Base-by-base conservation (phyloP, 371 early-diverging fungal species). In the Mucor indicus region DNA sequence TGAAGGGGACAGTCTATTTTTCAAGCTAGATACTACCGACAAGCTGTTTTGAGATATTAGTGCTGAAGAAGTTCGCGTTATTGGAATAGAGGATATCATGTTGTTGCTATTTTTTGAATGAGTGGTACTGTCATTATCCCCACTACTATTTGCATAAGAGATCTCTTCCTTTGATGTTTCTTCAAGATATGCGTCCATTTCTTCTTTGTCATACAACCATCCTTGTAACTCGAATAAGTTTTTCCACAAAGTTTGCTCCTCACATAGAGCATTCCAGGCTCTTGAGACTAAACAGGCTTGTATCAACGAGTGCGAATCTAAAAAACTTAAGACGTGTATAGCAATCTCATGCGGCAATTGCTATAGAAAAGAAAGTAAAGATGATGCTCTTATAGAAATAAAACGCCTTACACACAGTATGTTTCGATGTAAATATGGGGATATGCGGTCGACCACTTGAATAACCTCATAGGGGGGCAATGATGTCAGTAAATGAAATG, bases 161-260 rank as follows among this genome's bases (percentile, higher is more conserved):
- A 39, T 46, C 3, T 41, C 43, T 29, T 48, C 54, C 2, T 39
- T 36, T 12, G 36, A 32, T 36, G 33, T 13, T n/a, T 51, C n/a
- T 30, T 37, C 43, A 17, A 86, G 52, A 51, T 79, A 75, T 42
- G 46, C 48, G 31, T 67, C 55, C 32, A 83, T 70, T 38, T 75
- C 67, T 5, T 62, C 53, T 22, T 60, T 58, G 50, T 85, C 73
- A n/a, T 71, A 75, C 13, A 48, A 48, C 83, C 84, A 83, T 16
- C 79, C 80, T 30, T 66, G 55, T 13, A 33, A 23, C 3, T 64
- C 39, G 55, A 77, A 91, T 16, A 86, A 48, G 1, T 55, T 43
- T 41, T 70, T 62, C 91, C 91, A 92, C 2, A 91, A 57, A 9
- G 63, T 50, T 36, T 78, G 80, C 49, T 89, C 89, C 0, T 67